Evolutionary conservation across 305 asterid species (phyloP), one percentile per base, ranked within the genome.

Genomic region (Fraxinus nigra): DNA sequence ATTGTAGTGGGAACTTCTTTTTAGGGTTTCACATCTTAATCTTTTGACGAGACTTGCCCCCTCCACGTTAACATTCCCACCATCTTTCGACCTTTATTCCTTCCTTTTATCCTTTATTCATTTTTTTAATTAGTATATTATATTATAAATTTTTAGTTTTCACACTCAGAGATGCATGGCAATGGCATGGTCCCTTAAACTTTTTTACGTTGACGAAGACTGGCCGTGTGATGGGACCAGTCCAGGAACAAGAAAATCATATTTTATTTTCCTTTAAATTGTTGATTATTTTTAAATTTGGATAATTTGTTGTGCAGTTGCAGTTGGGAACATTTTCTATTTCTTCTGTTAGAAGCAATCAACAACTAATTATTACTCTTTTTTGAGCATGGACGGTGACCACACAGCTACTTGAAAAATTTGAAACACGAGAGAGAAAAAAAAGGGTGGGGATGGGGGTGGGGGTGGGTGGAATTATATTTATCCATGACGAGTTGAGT

Each of bases 1-100:
- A 77, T 63, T 40, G 48, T 86, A 92, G 92, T 91, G 95, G 97
- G 97, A 91, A 84, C 97, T 90, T 24, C 97, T 94, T 92, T 93
- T 93, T 84, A 90, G 91, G 88, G 90, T 80, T 85, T 83, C 82
- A 82, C 86, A 79, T 87, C 84, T 86, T 87, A 77, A 84, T 84
- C 90, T 84, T 89, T 89, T 92, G 91, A 90, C 61, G 87, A 87
- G 90, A 86, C 91, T 85, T 86, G 86, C 78, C 85, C 85, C 84
- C 87, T 81, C 85, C 89, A 78, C 89, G 81, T 82, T 86, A 85
- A 79, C 84, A 84, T 75, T 75, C 82, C 86, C 90, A 86, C 87
- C 38, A 80, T 83, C 92, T 82, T 83, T 65, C 65, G 76, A 59
- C 78, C 86, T 81, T 82, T 81, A 69, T 78, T 75, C 18, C 37